phyloP scores from a whole-genome alignment of 257 asterid species.

The Nicotiana noctiflora region DNA sequence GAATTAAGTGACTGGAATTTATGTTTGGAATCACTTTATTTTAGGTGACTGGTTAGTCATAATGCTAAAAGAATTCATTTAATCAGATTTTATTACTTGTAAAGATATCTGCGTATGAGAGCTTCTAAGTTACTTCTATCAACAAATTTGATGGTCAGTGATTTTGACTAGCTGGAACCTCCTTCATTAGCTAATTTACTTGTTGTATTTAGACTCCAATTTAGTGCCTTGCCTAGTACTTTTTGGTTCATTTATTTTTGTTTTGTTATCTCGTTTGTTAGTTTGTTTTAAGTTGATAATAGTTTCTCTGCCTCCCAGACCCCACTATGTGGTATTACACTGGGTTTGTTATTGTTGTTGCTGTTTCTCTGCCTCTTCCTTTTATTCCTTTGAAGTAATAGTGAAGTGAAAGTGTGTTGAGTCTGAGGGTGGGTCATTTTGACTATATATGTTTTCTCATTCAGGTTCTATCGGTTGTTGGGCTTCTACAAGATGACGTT shows the following conservation, averaged over 20 bases:
- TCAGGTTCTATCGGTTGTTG: slow-evolving; percentile 95
- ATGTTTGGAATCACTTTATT: neutral
- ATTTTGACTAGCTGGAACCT: neutral
- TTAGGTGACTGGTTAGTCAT: neutral
- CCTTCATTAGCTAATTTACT: neutral
- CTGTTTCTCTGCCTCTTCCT: neutral
- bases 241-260: neutral
- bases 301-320: no score
- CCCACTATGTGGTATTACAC: no score
- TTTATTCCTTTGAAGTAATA: neutral
- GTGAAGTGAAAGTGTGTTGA: neutral
- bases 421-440: neutral
- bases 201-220: neutral
- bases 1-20: neutral
- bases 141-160: neutral
- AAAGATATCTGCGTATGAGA: neutral
- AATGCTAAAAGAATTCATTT: neutral
- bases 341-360: no score
- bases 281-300: no score
- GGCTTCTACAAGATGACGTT: slow-evolving; percentile 91
- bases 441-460: neutral
- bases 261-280: neutral
- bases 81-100: neutral
- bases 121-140: neutral
- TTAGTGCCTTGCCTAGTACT: neutral